Evolutionary conservation across 306 rosid genomes (phyloP), one percentile per base, ranked within the genome.

Genomic region (Clitoria ternatea): DNA sequence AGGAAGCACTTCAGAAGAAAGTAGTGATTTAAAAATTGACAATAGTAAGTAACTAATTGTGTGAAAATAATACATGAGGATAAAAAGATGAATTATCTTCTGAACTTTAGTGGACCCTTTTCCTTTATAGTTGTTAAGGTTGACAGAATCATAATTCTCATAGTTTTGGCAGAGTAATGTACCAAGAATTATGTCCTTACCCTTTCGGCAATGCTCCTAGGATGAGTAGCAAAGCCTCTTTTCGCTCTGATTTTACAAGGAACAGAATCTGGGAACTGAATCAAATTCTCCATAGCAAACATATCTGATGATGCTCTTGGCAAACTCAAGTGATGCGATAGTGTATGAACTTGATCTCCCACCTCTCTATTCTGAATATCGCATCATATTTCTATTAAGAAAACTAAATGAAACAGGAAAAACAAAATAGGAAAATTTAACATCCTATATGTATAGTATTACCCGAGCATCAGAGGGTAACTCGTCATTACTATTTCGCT

Each of bases 211-310:
- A 94, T 86, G 75, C 99, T 94, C 79, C 99, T 78, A 60, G 99
- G 99, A 84, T 94, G 99, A 54, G 99, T 94, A 20, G 99, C 99
- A 15, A 87, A 91, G 29, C 99, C 99, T 55, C 99, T 83, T 85
- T 94, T 94, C 14, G 99, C 99, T 83, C 99, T 83, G 61, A 89
- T 83, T 79, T 82, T 83, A 62, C 96, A 90, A 52, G 98, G 97
- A 74, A 90, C 92, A 7, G 92, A 73, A 64, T 90, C 98, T 59
- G 88, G 93, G 50, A 88, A 85, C 35, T 85, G 90, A 73, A 87
- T 74, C 70, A 84, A 81, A 82, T 87, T 90, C 35, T 87, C 92
- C 81, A 88, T 47, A 43, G 84, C 75, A 65, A 82, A 70, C 66
- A 83, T 59, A 8, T 90, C 90, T 1, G 90, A 62, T 32, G 92